Evolutionary conservation across 371 early-diverging fungal species (phyloP).

Genomic region (Mucor plumbeus): DNA sequence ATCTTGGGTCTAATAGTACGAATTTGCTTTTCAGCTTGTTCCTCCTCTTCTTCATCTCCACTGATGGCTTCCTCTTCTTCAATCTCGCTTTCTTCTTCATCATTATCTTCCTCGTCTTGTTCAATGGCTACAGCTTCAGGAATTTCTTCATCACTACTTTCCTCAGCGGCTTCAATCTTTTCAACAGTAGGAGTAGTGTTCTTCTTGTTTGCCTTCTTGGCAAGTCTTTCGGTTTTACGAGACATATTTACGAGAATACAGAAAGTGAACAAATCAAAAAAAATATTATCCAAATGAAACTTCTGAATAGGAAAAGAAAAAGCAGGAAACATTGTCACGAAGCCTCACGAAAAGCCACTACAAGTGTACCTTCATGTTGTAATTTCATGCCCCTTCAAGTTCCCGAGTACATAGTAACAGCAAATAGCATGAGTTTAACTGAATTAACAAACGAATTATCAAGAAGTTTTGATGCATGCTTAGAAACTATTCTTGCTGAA

Average conservation of each 20-base stretch:
- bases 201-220: slow-evolving; percentile 26
- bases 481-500: slow-evolving; percentile 38
- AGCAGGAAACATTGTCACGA: slow-evolving; percentile 9
- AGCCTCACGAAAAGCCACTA: slow-evolving; percentile 4
- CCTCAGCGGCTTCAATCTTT: slow-evolving; percentile 13
- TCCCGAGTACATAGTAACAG: no score
- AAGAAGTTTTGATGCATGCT: slow-evolving; percentile 34
- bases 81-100: slow-evolving; percentile 23
- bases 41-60: slow-evolving; percentile 26
- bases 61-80: slow-evolving; percentile 22
- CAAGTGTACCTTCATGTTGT: neutral
- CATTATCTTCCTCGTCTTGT: slow-evolving; percentile 16
- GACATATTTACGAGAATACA: slow-evolving; percentile 19
- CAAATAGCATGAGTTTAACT: slow-evolving; percentile 12
- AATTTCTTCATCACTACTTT: slow-evolving; percentile 15
- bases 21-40: slow-evolving; percentile 27
- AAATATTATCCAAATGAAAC: slow-evolving; percentile 6
- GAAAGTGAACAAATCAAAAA: slow-evolving; percentile 14
- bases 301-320: slow-evolving; percentile 6
- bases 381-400: neutral
- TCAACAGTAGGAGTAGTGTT: slow-evolving; percentile 12
- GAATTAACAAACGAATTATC: slow-evolving; percentile 29
- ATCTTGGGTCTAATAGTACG: slow-evolving; percentile 44
- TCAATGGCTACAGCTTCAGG: slow-evolving; percentile 22
- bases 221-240: slow-evolving; percentile 36